Percentiles rank a stretch among this genome's conserved stretches.
Evolutionary conservation across 1,284 basidiomycete genomes (phyloP).

Genomic region (Gastroboletus turbinatus): DNA sequence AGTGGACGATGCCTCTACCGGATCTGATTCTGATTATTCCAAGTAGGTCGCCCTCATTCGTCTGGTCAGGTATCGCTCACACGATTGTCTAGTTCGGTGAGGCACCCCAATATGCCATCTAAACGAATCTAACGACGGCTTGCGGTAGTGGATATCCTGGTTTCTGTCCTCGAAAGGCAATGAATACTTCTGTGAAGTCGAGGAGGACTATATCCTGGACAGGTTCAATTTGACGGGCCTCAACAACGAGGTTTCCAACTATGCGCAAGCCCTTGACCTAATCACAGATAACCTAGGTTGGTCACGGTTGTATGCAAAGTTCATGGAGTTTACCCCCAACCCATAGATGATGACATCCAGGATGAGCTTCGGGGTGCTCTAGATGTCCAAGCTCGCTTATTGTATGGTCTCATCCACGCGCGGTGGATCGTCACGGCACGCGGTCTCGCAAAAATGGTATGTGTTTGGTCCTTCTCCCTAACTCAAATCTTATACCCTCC

Average conservation of each 20-base stretch:
- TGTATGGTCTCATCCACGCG: slow-evolving; percentile 97
- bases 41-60: slow-evolving; percentile 51
- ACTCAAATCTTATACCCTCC: slow-evolving; percentile 11
- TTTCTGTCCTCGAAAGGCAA: slow-evolving; percentile 95
- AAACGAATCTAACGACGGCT: slow-evolving; percentile 16
- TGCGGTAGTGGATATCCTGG: slow-evolving; percentile 90
- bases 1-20: slow-evolving; percentile 87
- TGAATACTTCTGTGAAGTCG: slow-evolving; percentile 99
- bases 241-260: slow-evolving; percentile 96
- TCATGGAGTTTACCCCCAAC: background rate
- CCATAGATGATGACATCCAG: slow-evolving; percentile 73
- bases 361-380: slow-evolving; percentile 77
- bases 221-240: slow-evolving; percentile 97
- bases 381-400: slow-evolving; percentile 86
- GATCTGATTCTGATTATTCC: slow-evolving; percentile 87
- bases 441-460: slow-evolving; percentile 93
- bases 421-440: slow-evolving; percentile 94
- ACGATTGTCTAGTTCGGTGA: slow-evolving; percentile 43
- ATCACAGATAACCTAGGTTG: slow-evolving; percentile 91
- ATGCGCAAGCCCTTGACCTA: slow-evolving; percentile 90
- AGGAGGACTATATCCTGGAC: slow-evolving; percentile 98
- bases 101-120: slow-evolving; percentile 12
- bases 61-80: slow-evolving; percentile 12
- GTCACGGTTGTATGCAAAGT: slow-evolving; percentile 24
- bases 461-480: slow-evolving; percentile 9